Percentiles rank a stretch among this genome's conserved stretches.
Evolutionary conservation across 371 early-diverging fungal species (phyloP).

Genomic region (Zychaea mexicana): DNA sequence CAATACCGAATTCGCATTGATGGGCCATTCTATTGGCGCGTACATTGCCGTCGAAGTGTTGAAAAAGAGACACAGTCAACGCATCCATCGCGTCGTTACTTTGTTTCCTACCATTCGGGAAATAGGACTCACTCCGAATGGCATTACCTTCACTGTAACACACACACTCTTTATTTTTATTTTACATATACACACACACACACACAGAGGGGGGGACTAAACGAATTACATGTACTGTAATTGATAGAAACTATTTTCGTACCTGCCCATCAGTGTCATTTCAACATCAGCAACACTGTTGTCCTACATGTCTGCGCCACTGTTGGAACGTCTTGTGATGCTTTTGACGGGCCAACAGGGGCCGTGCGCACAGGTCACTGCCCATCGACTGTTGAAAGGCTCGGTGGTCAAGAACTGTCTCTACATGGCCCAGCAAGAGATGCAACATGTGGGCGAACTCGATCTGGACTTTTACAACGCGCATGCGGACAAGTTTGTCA

Average conservation of each 20-base stretch:
- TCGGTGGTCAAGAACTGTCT: constrained; percentile 64
- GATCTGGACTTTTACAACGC: constrained; percentile 64
- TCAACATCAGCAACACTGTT: constrained; percentile 34
- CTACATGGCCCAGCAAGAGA: constrained; percentile 74
- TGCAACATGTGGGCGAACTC: constrained; percentile 67
- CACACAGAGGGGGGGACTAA: too few species aligned
- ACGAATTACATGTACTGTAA: not conserved
- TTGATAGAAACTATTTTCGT: not conserved
- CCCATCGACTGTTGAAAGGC: constrained; percentile 62
- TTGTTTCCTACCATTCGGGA: constrained; percentile 82
- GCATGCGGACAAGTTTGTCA: constrained; percentile 67
- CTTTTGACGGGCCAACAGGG: constrained; percentile 47
- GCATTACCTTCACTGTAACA: constrained; percentile 59
- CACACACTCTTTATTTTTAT: not conserved
- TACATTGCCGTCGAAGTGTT: constrained; percentile 61
- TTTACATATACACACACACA: not conserved
- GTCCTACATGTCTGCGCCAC: constrained; percentile 39
- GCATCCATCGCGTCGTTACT: constrained; percentile 63
- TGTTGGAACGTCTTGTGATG: constrained; percentile 31
- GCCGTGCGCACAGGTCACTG: constrained; percentile 54
- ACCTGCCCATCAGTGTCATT: constrained; percentile 34
- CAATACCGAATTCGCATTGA: constrained; percentile 60
- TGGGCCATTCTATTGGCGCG: constrained; percentile 72
- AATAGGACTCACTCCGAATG: constrained; percentile 79
- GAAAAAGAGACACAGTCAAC: constrained; percentile 56